Base-by-base conservation (phyloP, 2,329 filamentous ascomycete genomes). In the Colletotrichum neosansevieriae region DNA sequence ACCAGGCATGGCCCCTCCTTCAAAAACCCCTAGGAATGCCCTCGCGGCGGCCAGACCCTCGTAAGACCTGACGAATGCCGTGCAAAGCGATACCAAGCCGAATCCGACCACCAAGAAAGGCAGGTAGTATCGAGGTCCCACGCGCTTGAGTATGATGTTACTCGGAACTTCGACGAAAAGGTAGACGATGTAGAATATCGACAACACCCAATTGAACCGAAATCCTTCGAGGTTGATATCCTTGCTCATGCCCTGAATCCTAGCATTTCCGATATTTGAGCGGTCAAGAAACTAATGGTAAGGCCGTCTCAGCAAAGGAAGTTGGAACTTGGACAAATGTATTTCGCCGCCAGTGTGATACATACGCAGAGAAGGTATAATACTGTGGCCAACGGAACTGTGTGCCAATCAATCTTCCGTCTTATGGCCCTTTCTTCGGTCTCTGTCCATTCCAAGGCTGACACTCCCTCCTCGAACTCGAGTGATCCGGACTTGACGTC, bases 101-200 rank as follows among this genome's bases (percentile, higher is more conserved):
- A 89, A 90, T 5, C 83, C 83, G 56, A 83, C 78, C 9, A 89
- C 84, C 9, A 89, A 80, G 29, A 83, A 76, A 1, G 86, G 85
- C 11, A 89, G 82, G 72, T 81, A 89, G 71, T 78, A 84, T 53
- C 84, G 83, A 1, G 84, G 82, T 1, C 86, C 85, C 62, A 88
- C 74, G 24, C 77, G 79, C 77, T 88, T 88, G 51, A 89, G 79
- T 4, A 88, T 51, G 66, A 88, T 81, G 73, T 88, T 87, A 74
- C 82, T 84, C 3, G 86, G 86, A 0, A 88, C 80, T 73, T 88
- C 86, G 67, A 87, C 79, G 32, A 85, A 75, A 59, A 87, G 79
- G 76, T 88, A 88, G 63, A 85, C 74, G 67, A 89, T 84, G 76
- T 88, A 88, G 79, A 89, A 88, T 67, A 87, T 83, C 58, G 85